Base-by-base conservation (phyloP, 2,329 filamentous ascomycete genomes). In the Arthrinium puccinioides region DNA sequence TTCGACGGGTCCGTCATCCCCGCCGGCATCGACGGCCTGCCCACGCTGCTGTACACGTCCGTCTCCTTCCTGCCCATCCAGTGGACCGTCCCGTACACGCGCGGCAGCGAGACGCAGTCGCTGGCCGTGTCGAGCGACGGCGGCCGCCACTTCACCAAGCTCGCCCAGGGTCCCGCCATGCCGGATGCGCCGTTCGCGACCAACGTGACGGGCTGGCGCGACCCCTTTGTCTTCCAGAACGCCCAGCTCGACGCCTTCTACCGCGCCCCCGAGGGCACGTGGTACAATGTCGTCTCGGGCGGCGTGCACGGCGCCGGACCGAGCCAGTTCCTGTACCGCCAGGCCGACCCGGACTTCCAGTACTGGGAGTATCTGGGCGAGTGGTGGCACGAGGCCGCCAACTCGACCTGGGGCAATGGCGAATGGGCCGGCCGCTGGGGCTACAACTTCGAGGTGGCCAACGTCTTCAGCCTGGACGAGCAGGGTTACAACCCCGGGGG, bases 1-100 rank as follows among this genome's bases (percentile, higher is more conserved):
- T 69, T 69, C 37, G 66, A 68, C 32, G 65, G 66, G 3, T 59
- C 57, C 13, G 61, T 67, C 13, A 65, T 68, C 31, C 63, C 65
- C 9, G 48, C 39, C 4, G 64, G 63, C 9, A 62, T 68, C 43
- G 59, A 63, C 16, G 64, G 62, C 13, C 59, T 54, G 5, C 63
- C 64, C 4, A 69, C 64, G 0, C 49, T 68, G 9, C 49, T 69
- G 3, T 69, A 69, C 41, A 67, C 65, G 4, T 63, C 61, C 2
- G 63, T 69, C 10, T 59, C 57, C 14, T 64, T 57, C 41, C 45
- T 67, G 7, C 66, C 66, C 0, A 67, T 69, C 10, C 59, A 65
- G 26, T 69, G 64, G 64, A 67, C 61, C 8, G 57, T 67, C 25
- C 52, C 55, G 19, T 67, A 70, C 41, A 64, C 58, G n/a, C 57